These are phyloP conservation scores for Myxozyma udenii DNA, from an alignment of 805 yeast genomes.

Conservation along the genomic window DNA sequence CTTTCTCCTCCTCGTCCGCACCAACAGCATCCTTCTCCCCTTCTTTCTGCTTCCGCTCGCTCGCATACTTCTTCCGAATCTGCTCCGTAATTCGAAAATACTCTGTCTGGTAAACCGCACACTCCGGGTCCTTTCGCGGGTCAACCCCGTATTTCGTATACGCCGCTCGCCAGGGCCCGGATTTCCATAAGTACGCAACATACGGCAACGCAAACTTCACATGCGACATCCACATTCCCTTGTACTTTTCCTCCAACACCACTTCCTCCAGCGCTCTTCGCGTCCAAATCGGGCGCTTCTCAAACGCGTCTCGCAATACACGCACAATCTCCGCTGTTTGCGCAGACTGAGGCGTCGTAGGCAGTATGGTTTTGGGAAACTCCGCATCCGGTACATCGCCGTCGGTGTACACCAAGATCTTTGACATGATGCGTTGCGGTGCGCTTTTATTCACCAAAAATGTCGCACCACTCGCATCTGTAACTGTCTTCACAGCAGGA, in stretches of 20 bases:
- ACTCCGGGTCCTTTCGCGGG: slow-evolving; percentile 56
- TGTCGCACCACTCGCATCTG: slow-evolving; percentile 49
- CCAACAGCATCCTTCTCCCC: slow-evolving; percentile 32
- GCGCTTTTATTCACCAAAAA: slow-evolving; percentile 37
- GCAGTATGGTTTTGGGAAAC: slow-evolving; percentile 35
- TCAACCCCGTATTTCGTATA: slow-evolving; percentile 76
- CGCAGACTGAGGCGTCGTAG: slow-evolving; percentile 22
- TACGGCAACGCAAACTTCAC: slow-evolving; percentile 79
- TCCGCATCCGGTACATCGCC: slow-evolving; percentile 17
- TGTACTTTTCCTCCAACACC: slow-evolving; percentile 34
- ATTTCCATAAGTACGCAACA: slow-evolving; percentile 73
- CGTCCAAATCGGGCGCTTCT: slow-evolving; percentile 77
- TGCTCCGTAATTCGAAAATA: slow-evolving; percentile 56
- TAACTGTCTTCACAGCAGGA: slow-evolving; percentile 52
- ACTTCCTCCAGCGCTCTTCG: slow-evolving; percentile 58
- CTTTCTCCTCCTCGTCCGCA: slow-evolving; percentile 38
- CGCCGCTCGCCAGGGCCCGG: slow-evolving; percentile 94
- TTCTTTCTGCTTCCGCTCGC: slow-evolving; percentile 30
- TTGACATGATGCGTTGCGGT: slow-evolving; percentile 37
- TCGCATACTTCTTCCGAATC: slow-evolving; percentile 31
- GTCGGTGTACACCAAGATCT: slow-evolving; percentile 39
- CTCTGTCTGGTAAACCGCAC: slow-evolving; percentile 76
- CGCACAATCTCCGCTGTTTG: slow-evolving; percentile 34
- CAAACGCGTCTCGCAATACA: slow-evolving; percentile 49
- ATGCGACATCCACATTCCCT: slow-evolving; percentile 37